These are phyloP conservation scores for Pythium catenulatum DNA, from an alignment of 352 stramenopile genomes.

Conservation along the genomic window DNA sequence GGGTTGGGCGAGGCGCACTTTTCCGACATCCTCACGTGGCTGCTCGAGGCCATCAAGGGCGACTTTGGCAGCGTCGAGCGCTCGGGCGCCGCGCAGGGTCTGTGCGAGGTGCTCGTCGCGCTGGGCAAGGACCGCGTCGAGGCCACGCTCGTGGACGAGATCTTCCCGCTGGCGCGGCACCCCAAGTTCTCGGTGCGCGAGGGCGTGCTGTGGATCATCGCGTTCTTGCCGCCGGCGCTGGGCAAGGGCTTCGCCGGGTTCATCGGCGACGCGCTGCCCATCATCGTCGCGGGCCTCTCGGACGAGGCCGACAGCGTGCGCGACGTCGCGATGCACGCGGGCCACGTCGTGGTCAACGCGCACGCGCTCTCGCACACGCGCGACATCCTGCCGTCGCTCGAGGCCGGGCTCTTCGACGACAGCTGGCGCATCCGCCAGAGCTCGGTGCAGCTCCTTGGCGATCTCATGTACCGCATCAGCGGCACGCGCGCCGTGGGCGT, in stretches of 20 bases:
- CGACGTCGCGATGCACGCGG: constrained; percentile 98
- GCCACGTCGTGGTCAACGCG: constrained; percentile 98
- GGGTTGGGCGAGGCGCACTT: constrained; percentile 97
- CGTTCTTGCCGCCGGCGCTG: constrained; percentile 97
- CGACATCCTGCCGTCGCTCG: constrained; percentile 98
- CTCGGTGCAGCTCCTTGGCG: constrained; percentile 97
- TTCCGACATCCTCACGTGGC: constrained; percentile 97
- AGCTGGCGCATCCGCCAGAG: constrained; percentile 99
- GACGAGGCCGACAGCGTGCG: constrained; percentile 98
- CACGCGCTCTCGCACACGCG: constrained; percentile 97
- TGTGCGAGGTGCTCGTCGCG: constrained; percentile 97
- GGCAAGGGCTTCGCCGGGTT: constrained; percentile 96
- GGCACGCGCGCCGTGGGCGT: constrained; percentile 96
- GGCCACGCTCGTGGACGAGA: constrained; percentile 92
- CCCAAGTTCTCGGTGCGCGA: constrained; percentile 97
- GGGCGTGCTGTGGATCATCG: constrained; percentile 98
- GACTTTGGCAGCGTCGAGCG: constrained; percentile 97
- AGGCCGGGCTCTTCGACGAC: constrained; percentile 97
- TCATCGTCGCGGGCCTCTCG: constrained; percentile 97
- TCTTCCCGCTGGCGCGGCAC: constrained; percentile 97
- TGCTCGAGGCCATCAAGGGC: constrained; percentile 97
- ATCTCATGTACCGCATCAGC: constrained; percentile 98
- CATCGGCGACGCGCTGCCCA: constrained; percentile 96
- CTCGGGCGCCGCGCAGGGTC: constrained; percentile 97
- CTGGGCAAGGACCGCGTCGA: constrained; percentile 90